Base-by-base conservation (phyloP, 352 stramenopile genomes). In the Aphanomyces euteiches region DNA sequence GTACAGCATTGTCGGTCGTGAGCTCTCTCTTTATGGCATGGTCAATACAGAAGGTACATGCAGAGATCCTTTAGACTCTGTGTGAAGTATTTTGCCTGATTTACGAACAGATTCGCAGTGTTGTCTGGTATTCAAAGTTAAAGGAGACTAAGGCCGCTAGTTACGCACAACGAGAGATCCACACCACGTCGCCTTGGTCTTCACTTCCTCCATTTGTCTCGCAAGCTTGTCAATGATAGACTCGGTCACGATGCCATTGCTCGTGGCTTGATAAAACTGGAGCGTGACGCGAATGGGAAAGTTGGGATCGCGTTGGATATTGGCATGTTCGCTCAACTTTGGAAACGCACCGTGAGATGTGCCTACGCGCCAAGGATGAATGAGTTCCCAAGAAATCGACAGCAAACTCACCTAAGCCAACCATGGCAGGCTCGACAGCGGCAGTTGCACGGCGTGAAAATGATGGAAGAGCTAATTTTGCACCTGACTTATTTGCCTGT, bases 371-470 rank as follows among this genome's bases (percentile, higher is more conserved):
- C 1, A 28, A 28, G 28, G 28, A 28, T 28, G 28, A 28, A 2
- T 28, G 28, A 28, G 28, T 28, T n/a, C 28, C 28, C 0, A 28
- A 28, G 1, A 28, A 28, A 28, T 2, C 28, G 28, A 28, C 28
- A 28, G 28, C 28, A 28, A 28, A 28, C 28, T 28, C 28, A 28
- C 63, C 41, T 15, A 61, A 36, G 17, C 10, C n/a, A 17, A 69
- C 34, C 36, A 61, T 69, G 13, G 63, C 63, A 15, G 63, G 36
- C 45, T 69, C 63, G 50, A 58, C 50, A 34, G 2, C n/a, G 50
- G 50, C 45, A 53, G 1, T 2, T 53, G 45, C 13, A 15, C n/a
- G n/a, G 10, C 10, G 10, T 50, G 45, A 10, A 66, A 39, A 65
- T 10, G 58, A n/a, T 37, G 38, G 2, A 12, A n/a, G n/a, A n/a